Conservation (phyloP, 164 flowering plant genomes). For the Dillenia turbinata region DNA sequence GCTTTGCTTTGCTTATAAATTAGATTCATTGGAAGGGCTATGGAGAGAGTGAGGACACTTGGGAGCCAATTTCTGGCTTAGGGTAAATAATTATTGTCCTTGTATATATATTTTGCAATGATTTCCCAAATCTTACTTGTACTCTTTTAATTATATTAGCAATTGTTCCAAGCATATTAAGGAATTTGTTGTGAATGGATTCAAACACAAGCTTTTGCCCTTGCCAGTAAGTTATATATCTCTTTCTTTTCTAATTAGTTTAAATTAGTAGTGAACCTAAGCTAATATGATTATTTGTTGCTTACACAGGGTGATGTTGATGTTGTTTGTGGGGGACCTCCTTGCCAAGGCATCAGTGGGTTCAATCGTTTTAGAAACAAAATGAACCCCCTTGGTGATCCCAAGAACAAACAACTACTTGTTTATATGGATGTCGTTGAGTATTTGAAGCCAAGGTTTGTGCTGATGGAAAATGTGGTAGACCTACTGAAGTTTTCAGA, state of each 20-base stretch:
- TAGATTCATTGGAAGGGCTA: conserved; percentile 74
- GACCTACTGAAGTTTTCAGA: conserved; percentile 61
- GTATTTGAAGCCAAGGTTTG: conserved; percentile 61
- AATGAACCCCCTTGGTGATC: conserved; percentile 50
- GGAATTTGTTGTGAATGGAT: conserved; percentile 51
- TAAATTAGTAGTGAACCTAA: too few relatives aligned
- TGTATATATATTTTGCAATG: background rate
- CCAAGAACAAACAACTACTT: conserved; percentile 59
- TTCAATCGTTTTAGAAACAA: conserved; percentile 71
- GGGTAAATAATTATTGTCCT: conserved; percentile 25
- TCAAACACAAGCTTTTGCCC: conserved; percentile 46
- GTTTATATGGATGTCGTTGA: conserved; percentile 78
- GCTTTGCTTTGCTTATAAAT: background rate
- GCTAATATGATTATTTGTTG: background rate
- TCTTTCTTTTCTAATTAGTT: background rate
- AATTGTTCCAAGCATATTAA: conserved; percentile 39
- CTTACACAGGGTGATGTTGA: conserved; percentile 65
- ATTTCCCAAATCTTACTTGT: background rate
- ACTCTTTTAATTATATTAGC: conserved; percentile 21
- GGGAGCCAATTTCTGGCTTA: conserved; percentile 64
- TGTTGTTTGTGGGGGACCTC: conserved; percentile 94
- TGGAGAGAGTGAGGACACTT: conserved; percentile 48
- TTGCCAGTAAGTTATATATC: conserved; percentile 49
- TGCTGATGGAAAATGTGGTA: conserved; percentile 88
- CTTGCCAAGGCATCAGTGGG: conserved; percentile 93